Evolutionary conservation across 257 asterid genomes (phyloP).

Genomic region (Plectranthus barbatus): DNA sequence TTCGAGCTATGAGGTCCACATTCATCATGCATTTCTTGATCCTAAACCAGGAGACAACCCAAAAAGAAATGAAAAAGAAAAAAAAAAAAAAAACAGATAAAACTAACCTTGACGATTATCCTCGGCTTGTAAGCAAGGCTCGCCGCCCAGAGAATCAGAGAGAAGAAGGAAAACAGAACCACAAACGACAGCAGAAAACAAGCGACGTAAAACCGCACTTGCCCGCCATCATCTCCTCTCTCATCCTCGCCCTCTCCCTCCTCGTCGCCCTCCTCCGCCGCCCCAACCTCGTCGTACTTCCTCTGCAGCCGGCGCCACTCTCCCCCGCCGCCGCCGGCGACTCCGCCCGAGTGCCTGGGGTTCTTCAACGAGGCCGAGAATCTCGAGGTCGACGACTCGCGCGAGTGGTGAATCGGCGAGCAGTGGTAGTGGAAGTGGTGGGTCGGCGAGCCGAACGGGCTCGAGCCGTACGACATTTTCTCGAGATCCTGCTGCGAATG

Average conservation of each 20-base stretch:
- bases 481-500: constrained; percentile 65
- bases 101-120: constrained; percentile 58
- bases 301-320: constrained; percentile 61
- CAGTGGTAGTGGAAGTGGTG: constrained; percentile 78
- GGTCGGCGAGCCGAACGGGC: constrained; percentile 79
- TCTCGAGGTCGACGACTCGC: constrained; percentile 82
- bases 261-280: constrained; percentile 32
- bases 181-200: constrained; percentile 61
- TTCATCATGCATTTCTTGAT: not conserved
- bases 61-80: not conserved
- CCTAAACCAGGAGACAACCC: not conserved
- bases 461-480: constrained; percentile 76
- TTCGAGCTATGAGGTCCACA: not conserved
- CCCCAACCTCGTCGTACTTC: constrained; percentile 23
- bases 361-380: constrained; percentile 67
- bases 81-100: not conserved
- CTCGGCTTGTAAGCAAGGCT: constrained; percentile 52
- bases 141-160: constrained; percentile 78
- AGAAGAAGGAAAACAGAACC: constrained; percentile 45
- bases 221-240: constrained; percentile 14
- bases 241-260: constrained; percentile 22
- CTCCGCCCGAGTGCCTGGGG: constrained; percentile 15
- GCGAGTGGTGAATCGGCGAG: constrained; percentile 90
- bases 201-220: constrained; percentile 39
- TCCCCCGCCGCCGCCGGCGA: not conserved